Conservation (phyloP, 2,329 filamentous ascomycete genomes). For the Alternaria longipes region DNA sequence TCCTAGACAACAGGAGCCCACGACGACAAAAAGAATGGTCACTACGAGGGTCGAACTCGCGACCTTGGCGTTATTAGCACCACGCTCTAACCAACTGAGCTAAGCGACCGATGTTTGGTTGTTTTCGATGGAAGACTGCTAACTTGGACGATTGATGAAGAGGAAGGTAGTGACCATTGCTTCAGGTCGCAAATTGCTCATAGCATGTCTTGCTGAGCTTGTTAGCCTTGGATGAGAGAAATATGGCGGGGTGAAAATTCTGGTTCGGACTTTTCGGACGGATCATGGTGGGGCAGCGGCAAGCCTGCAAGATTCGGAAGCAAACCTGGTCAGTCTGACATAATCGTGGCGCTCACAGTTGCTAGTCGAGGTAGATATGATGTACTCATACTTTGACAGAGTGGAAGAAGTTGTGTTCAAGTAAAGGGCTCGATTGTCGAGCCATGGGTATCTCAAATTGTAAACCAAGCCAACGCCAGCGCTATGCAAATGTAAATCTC, state of each 20-base stretch:
- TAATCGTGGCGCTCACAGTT: not conserved
- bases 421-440: constrained; percentile 5
- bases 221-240: not conserved
- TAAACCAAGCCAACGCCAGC: constrained; percentile 6
- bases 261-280: constrained; percentile 4
- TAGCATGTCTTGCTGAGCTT: not conserved
- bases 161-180: not conserved
- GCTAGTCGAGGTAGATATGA: not conserved
- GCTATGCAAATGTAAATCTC: constrained; percentile 1
- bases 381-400: not conserved
- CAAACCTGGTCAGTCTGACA: not conserved
- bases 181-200: fast-evolving
- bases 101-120: constrained; percentile 24
- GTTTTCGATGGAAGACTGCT: constrained; percentile 2
- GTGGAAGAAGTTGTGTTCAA: not conserved
- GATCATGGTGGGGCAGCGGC: constrained; percentile 4
- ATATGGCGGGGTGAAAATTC: constrained; percentile 3
- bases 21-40: constrained; percentile 20
- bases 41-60: constrained; percentile 26
- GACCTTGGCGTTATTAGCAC: constrained; percentile 31
- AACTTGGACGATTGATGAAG: fast-evolving
- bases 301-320: not conserved
- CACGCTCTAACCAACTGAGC: constrained; percentile 28
- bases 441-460: constrained; percentile 11
- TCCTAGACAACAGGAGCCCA: not conserved